A percentile compares a stretch with the other conserved stretches of the same genome.
Evolutionary conservation across 2,329 filamentous ascomycete species (phyloP).

Genomic region (Clarireedia hainanense): DNA sequence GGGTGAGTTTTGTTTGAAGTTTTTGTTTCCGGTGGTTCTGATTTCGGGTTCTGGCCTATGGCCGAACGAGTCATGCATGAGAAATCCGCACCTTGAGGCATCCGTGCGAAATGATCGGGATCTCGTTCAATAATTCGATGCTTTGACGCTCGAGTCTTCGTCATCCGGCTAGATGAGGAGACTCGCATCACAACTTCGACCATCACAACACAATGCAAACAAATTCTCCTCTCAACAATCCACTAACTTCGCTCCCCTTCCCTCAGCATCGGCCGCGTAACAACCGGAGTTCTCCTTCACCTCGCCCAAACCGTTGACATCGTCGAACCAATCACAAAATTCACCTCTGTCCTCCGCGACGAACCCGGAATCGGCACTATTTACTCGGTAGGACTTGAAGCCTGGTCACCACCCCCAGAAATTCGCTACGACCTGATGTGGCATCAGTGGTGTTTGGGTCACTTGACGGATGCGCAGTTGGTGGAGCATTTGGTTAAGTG

Average conservation of each 20-base stretch:
- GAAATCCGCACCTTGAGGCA: no score
- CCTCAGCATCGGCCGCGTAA: constrained; percentile 71
- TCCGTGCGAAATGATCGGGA: no score
- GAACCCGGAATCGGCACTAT: constrained; percentile 54
- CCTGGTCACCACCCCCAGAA: constrained; percentile 47
- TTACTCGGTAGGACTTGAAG: constrained; percentile 66
- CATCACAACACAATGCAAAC: no score
- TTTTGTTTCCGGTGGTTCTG: background rate
- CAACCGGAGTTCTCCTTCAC: constrained; percentile 64
- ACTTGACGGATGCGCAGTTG: constrained; percentile 69
- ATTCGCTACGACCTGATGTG: constrained; percentile 71
- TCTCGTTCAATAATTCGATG: no score
- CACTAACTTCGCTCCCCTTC: background rate
- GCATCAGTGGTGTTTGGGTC: constrained; percentile 85
- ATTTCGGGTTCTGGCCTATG: background rate
- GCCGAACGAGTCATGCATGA: no score
- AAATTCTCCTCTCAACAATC: background rate
- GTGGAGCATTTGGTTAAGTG: constrained; percentile 59
- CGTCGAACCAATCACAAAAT: constrained; percentile 77
- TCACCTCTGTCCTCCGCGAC: constrained; percentile 55
- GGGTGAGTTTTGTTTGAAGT: constrained; percentile 26
- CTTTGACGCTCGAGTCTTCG: no score
- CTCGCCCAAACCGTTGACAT: constrained; percentile 69
- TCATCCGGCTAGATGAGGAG: no score
- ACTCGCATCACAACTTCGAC: no score